A percentile compares a stretch with the other conserved stretches of the same genome.
These are phyloP conservation scores for Ophiostoma australiae DNA, from an alignment of 2,329 filamentous ascomycete genomes.

Conservation along the genomic window DNA sequence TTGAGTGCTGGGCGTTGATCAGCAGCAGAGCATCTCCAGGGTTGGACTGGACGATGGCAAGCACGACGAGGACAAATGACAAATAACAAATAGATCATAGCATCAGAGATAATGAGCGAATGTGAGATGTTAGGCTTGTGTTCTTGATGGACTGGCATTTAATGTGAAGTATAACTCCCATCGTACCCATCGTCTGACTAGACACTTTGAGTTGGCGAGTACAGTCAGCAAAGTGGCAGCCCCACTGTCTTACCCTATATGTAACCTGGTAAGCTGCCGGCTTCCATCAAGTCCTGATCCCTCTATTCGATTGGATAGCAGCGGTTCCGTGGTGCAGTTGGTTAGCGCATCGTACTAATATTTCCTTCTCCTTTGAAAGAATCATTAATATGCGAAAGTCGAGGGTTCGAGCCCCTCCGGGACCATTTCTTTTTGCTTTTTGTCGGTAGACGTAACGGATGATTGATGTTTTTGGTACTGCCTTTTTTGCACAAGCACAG, in stretches of 20 bases:
- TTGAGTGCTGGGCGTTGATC: not conserved
- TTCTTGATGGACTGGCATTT: not conserved
- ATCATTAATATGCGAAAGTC: conserved; percentile 17
- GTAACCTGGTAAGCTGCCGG: not conserved
- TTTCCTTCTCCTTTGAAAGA: conserved; percentile 15
- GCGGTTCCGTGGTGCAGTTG: conserved; percentile 19
- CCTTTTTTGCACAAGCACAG: no score
- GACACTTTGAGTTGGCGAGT: no score
- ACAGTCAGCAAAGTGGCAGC: not conserved
- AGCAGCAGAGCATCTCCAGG: not conserved
- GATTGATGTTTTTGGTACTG: no score
- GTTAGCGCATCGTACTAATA: conserved; percentile 19
- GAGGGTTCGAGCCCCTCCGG: conserved; percentile 19
- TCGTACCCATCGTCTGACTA: no score
- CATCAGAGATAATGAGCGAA: conserved; percentile 4
- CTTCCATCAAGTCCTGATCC: conserved; percentile 16
- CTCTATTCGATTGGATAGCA: conserved; percentile 10
- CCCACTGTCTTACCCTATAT: not conserved
- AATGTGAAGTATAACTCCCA: not conserved
- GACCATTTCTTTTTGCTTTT: conserved; percentile 15
- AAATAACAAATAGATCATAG: conserved; percentile 9
- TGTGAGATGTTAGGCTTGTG: not conserved
- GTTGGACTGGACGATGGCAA: not conserved
- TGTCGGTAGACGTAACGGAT: not conserved
- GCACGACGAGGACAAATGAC: not conserved